A percentile compares a stretch with the other conserved stretches of the same genome.
Conservation (phyloP, 1,139 yeast species). For the Trichomonascaceae sp. region DNA sequence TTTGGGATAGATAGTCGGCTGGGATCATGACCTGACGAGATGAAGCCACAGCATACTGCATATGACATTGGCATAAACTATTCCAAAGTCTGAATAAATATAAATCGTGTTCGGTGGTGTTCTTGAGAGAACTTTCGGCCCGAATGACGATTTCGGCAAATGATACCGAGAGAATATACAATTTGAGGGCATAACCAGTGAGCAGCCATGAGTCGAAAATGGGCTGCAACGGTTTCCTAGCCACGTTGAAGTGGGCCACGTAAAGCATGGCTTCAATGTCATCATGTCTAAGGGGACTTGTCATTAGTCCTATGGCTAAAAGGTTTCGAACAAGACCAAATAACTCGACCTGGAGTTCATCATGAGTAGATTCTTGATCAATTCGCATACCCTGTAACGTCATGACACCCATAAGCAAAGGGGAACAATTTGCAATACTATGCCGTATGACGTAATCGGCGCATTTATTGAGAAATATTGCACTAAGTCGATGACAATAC, state of each 20-base stretch:
- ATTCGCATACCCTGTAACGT: conserved; percentile 24
- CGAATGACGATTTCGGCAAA: conserved; percentile 35
- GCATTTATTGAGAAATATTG: conserved; percentile 17
- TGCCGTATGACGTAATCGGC: conserved; percentile 14
- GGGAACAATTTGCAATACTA: conserved; percentile 10
- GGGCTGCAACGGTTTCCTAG: conserved; percentile 46
- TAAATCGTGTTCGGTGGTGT: conserved; percentile 33
- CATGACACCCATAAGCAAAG: conserved; percentile 19
- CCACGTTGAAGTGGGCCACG: conserved; percentile 45
- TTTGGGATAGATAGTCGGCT: conserved; percentile 33
- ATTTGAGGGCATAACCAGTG: conserved; percentile 44
- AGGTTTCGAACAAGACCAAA: conserved; percentile 42
- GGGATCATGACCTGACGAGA: conserved; percentile 40
- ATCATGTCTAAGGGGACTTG: conserved; percentile 47
- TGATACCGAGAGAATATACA: conserved; percentile 38
- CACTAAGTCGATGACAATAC: conserved; percentile 15
- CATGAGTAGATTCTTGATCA: conserved; percentile 43
- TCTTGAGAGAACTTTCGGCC: conserved; percentile 16
- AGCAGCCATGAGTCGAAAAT: conserved; percentile 45
- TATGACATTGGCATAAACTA: conserved; percentile 43
- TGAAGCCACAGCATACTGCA: conserved; percentile 43
- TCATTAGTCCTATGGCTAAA: conserved; percentile 42
- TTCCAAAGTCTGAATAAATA: conserved; percentile 48
- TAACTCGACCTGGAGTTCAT: conserved; percentile 39
- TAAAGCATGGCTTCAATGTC: conserved; percentile 52